phyloP scores from a whole-genome alignment of 2,329 filamentous ascomycete species.

The Orbilia ellipsospora region DNA sequence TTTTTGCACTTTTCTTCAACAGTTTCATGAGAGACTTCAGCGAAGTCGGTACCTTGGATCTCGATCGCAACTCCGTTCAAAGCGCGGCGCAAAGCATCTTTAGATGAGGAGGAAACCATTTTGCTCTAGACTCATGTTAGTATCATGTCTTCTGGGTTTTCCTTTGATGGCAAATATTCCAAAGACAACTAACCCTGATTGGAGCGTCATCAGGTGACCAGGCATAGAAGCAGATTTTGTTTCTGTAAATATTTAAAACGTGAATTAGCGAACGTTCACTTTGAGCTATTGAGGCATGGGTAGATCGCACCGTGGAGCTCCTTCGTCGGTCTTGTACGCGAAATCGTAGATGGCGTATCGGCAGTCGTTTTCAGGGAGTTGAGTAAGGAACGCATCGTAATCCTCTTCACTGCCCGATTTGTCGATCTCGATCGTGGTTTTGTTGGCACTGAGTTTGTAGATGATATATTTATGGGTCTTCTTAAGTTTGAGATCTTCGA shows the following conservation, averaged over 20 bases:
- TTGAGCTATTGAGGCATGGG: neutral
- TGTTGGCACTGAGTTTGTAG: conserved; percentile 86
- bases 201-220: conserved; percentile 85
- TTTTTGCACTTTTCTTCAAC: conserved; percentile 71
- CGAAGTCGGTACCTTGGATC: conserved; percentile 83
- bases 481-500: conserved; percentile 84
- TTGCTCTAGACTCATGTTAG: conserved; percentile 70
- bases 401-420: conserved; percentile 76
- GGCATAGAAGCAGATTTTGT: conserved; percentile 81
- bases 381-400: conserved; percentile 78
- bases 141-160: neutral
- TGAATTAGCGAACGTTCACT: neutral
- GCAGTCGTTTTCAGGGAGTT: conserved; percentile 79
- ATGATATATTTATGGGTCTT: conserved; percentile 85
- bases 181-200: conserved; percentile 71
- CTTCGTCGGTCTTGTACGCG: conserved; percentile 78
- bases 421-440: conserved; percentile 84
- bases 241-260: conserved; percentile 64
- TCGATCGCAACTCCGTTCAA: conserved; percentile 80
- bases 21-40: conserved; percentile 82
- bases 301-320: conserved; percentile 73
- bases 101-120: conserved; percentile 91
- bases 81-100: conserved; percentile 83
- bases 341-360: conserved; percentile 89
- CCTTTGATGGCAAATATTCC: conserved; percentile 16